These are phyloP conservation scores for Sanguinoderma infundibulare DNA, from an alignment of 1,284 basidiomycete species.

Conservation along the genomic window DNA sequence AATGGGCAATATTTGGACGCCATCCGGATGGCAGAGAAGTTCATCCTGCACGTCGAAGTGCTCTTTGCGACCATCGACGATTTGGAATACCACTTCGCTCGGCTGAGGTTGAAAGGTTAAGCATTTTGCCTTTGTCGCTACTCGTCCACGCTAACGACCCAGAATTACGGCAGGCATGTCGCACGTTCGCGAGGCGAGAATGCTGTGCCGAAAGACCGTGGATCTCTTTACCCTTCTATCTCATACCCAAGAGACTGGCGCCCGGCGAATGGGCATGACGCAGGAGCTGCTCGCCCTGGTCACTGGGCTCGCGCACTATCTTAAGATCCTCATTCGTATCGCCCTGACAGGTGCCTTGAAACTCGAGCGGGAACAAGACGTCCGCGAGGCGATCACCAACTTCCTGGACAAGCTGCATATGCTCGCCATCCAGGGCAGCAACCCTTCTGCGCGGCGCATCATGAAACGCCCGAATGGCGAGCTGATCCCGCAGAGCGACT, in stretches of 20 bases:
- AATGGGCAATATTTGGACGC: slow-evolving; percentile 96
- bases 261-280: slow-evolving; percentile 92
- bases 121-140: slow-evolving; percentile 11
- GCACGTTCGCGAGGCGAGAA: slow-evolving; percentile 96
- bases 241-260: slow-evolving; percentile 93
- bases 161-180: slow-evolving; percentile 77
- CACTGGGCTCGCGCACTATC: slow-evolving; percentile 97
- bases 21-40: slow-evolving; percentile 97
- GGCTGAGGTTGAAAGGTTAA: slow-evolving; percentile 83
- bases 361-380: slow-evolving; percentile 88
- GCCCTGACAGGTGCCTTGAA: slow-evolving; percentile 96
- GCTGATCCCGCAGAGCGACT: slow-evolving; percentile 46
- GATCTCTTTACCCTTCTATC: slow-evolving; percentile 97
- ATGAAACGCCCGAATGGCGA: slow-evolving; percentile 73
- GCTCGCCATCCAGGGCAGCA: slow-evolving; percentile 87
- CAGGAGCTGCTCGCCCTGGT: slow-evolving; percentile 98
- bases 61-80: slow-evolving; percentile 98
- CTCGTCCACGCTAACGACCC: not conserved
- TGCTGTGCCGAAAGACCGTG: slow-evolving; percentile 98
- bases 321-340: slow-evolving; percentile 99
- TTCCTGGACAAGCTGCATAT: slow-evolving; percentile 94
- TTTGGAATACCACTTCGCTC: slow-evolving; percentile 89
- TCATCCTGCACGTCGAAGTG: slow-evolving; percentile 98
- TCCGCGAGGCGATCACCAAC: slow-evolving; percentile 82
- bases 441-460: slow-evolving; percentile 74